Conservation (phyloP, 2,329 filamentous ascomycete species). For the Aspergillus piperis region DNA sequence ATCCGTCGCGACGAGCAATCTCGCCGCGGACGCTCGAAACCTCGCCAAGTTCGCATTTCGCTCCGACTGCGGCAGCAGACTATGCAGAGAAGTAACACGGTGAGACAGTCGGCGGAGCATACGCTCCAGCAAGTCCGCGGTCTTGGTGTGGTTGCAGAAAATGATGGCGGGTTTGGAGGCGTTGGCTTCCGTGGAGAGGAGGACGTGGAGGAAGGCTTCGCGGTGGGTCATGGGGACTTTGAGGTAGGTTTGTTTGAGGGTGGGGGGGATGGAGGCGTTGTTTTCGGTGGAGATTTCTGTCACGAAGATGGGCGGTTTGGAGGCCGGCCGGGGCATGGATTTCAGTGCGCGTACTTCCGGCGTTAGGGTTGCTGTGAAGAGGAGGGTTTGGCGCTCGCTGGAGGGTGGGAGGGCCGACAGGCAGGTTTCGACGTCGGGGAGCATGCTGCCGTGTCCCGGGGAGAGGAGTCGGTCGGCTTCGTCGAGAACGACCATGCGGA, state of each 20-base stretch:
- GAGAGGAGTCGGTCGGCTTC: conserved; percentile 89
- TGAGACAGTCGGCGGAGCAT: conserved; percentile 82
- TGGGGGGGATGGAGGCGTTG: conserved; percentile 75
- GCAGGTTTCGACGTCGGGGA: conserved; percentile 90
- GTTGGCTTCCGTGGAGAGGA: conserved; percentile 79
- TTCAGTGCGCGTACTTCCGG: conserved; percentile 87
- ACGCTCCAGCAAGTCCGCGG: conserved; percentile 86
- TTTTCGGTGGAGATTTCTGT: conserved; percentile 75
- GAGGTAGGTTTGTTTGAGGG: conserved; percentile 80
- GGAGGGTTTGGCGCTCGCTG: conserved; percentile 79
- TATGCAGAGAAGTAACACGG: conserved; percentile 89
- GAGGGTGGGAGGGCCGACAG: conserved; percentile 77
- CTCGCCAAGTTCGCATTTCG: conserved; percentile 84
- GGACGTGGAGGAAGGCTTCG: conserved; percentile 89
- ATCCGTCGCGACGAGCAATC: conserved; percentile 91
- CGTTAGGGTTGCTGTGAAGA: conserved; percentile 96
- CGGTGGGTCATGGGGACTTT: conserved; percentile 89
- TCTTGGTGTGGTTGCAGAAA: conserved; percentile 90
- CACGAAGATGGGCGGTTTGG: conserved; percentile 77
- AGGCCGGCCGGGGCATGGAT: conserved; percentile 67
- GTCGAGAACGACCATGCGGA: conserved; percentile 86
- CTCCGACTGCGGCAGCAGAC: conserved; percentile 78
- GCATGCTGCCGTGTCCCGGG: conserved; percentile 77
- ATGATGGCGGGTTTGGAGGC: conserved; percentile 77
- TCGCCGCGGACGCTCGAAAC: conserved; percentile 85